These are phyloP conservation scores for Solanum lignicaule DNA, from an alignment of 257 asterid genomes.

Conservation along the genomic window DNA sequence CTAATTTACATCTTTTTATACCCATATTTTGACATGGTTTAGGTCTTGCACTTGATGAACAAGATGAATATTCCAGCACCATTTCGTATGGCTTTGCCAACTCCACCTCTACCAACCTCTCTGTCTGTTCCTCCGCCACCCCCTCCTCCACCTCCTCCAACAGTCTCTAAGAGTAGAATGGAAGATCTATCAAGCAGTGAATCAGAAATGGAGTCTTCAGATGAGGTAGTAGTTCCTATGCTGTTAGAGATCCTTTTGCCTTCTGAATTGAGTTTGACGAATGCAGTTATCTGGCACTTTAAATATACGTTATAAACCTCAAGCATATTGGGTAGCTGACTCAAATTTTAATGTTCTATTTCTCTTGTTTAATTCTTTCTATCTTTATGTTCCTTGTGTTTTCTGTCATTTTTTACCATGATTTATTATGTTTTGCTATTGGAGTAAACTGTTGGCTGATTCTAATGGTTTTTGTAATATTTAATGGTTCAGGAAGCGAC, in stretches of 20 bases:
- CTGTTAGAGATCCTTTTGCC: background rate
- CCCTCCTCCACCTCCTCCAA: constrained; percentile 47
- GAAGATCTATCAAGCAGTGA: constrained; percentile 48
- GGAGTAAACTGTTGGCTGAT: background rate
- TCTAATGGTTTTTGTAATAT: constrained; percentile 6
- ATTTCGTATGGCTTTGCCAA: constrained; percentile 78
- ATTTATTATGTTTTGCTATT: background rate
- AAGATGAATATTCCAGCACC: constrained; percentile 99
- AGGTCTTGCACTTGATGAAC: constrained; percentile 99
- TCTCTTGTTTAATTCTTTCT: background rate
- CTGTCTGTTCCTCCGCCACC: constrained; percentile 44
- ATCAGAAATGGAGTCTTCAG: constrained; percentile 95
- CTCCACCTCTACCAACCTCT: constrained; percentile 73
- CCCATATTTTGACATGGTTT: background rate
- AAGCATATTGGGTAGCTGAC: background rate
- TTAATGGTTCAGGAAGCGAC: constrained; percentile 40
- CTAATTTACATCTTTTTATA: background rate
- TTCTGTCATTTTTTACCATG: background rate
- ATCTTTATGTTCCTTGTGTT: background rate
- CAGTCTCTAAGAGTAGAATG: constrained; percentile 20
- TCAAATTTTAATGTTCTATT: background rate
- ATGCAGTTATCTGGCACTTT: background rate
- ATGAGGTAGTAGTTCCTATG: constrained; percentile 45
- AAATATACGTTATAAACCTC: background rate
- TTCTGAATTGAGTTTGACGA: background rate